A percentile compares a stretch with the other conserved stretches of the same genome.
Conservation (phyloP, 306 rosid species). For the Lathyrus sativus region DNA sequence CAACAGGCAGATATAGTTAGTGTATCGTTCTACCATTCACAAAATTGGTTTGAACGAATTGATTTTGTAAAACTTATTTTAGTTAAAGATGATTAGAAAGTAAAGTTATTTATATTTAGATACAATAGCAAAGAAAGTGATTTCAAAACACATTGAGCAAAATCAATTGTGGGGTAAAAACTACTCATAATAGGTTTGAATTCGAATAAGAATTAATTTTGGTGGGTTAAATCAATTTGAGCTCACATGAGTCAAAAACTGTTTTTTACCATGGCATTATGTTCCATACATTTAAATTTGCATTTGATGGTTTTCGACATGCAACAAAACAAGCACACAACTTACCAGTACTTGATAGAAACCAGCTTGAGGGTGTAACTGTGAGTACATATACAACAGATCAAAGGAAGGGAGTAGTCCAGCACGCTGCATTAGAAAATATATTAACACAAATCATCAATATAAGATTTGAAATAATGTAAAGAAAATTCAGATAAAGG, state of each 20-base stretch:
- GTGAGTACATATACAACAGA: conserved; percentile 75
- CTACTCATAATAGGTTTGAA: neutral
- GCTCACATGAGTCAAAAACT: neutral
- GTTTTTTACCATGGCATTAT: neutral
- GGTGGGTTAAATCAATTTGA: conserved; percentile 9
- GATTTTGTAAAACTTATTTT: neutral
- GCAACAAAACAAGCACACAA: conserved; percentile 9
- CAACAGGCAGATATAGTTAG: conserved; percentile 3
- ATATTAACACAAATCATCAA: conserved; percentile 41
- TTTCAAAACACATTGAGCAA: neutral
- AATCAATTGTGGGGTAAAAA: neutral
- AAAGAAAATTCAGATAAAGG: conserved; percentile 19
- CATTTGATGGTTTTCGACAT: neutral
- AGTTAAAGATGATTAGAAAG: neutral
- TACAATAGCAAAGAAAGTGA: neutral
- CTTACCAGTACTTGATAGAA: conserved; percentile 70
- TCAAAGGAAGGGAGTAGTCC: conserved; percentile 87
- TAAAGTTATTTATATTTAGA: neutral
- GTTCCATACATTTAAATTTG: neutral
- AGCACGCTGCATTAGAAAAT: conserved; percentile 64
- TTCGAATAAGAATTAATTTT: neutral
- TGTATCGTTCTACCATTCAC: neutral
- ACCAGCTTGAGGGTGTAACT: conserved; percentile 57
- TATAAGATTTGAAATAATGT: conserved; percentile 17
- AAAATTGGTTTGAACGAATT: neutral